These are phyloP conservation scores for Cerrena zonata DNA, from an alignment of 1,284 basidiomycete genomes.

Conservation along the genomic window DNA sequence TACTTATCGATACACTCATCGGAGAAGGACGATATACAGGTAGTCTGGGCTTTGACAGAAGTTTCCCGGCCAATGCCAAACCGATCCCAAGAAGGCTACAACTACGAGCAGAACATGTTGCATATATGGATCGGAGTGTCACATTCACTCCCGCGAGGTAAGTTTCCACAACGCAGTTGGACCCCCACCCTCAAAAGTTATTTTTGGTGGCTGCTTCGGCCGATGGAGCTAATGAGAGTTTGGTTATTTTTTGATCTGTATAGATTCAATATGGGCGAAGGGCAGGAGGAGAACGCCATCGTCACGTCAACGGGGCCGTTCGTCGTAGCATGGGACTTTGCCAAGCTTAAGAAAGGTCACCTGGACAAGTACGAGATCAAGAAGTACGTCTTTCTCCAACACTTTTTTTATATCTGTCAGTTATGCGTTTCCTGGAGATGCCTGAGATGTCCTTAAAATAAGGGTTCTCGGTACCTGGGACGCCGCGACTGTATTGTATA, in stretches of 20 bases:
- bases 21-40: conserved; percentile 87
- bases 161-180: conserved; percentile 14
- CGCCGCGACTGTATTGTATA: conserved; percentile 2
- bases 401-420: conserved; percentile 9
- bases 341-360: conserved; percentile 86
- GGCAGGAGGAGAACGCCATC: conserved; percentile 88
- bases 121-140: conserved; percentile 88
- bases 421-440: neutral
- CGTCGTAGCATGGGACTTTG: conserved; percentile 94
- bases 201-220: too few species aligned
- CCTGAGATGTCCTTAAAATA: too few species aligned
- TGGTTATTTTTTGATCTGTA: conserved; percentile 1
- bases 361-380: conserved; percentile 94
- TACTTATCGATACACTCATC: conserved; percentile 94
- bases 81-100: conserved; percentile 88
- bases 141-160: conserved; percentile 89
- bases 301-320: conserved; percentile 95
- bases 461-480: too few species aligned
- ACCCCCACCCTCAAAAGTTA: conserved; percentile 1
- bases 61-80: conserved; percentile 92
- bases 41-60: conserved; percentile 85
- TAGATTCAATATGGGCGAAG: conserved; percentile 89
- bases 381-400: conserved; percentile 41
- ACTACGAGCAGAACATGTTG: conserved; percentile 87
- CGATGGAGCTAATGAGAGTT: neutral